Percentiles rank a stretch among this genome's conserved stretches.
Evolutionary conservation across 139 green algal species (phyloP).

Genomic region (Chlamydomonas sp.): DNA sequence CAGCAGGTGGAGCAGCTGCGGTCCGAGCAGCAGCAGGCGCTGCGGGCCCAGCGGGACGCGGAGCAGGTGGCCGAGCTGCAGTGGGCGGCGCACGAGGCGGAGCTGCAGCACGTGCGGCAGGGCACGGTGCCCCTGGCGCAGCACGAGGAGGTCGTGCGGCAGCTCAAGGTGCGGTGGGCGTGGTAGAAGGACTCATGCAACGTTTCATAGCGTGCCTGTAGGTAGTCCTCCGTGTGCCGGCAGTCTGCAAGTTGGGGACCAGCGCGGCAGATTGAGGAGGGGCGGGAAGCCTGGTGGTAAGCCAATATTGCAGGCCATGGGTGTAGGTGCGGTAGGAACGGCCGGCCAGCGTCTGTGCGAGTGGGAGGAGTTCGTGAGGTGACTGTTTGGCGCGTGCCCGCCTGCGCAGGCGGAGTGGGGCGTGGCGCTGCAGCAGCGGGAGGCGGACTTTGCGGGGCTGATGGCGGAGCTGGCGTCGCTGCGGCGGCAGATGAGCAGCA

Average conservation of each 20-base stretch:
- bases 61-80: conserved; percentile 1
- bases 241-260: too few relatives aligned
- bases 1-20: too few relatives aligned
- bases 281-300: too few relatives aligned
- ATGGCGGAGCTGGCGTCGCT: conserved; percentile 19
- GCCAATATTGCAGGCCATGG: too few relatives aligned
- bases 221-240: too few relatives aligned
- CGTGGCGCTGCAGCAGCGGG: conserved; percentile 21
- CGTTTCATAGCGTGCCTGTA: neutral
- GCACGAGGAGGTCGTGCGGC: conserved; percentile 12
- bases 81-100: conserved; percentile 14
- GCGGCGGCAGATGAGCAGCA: conserved; percentile 16
- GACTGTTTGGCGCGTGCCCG: too few relatives aligned
- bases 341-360: too few relatives aligned
- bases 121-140: conserved; percentile 9
- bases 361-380: too few relatives aligned
- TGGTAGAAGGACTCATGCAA: neutral
- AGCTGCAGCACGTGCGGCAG: conserved; percentile 27
- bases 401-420: conserved; percentile 20
- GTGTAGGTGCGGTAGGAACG: too few relatives aligned
- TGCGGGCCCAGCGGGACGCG: too few relatives aligned
- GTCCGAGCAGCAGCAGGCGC: too few relatives aligned
- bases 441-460: conserved; percentile 8
- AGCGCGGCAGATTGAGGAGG: too few relatives aligned
- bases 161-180: conserved; percentile 9